phyloP scores from a whole-genome alignment of 805 yeast species.

The Zygosaccharomyces lentus region DNA sequence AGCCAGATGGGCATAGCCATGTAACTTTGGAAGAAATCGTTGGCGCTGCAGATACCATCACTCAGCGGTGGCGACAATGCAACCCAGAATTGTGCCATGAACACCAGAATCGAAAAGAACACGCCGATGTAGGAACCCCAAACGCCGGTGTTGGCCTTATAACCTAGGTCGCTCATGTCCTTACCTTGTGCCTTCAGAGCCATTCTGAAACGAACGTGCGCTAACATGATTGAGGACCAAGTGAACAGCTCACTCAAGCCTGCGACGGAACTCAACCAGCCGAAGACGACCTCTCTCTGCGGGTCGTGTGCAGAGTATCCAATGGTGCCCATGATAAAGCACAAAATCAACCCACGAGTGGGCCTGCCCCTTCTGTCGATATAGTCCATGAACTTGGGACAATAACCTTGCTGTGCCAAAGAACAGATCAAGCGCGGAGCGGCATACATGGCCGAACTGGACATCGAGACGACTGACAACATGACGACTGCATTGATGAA shows the following conservation, averaged over 20 bases:
- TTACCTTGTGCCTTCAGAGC: slow-evolving; percentile 51
- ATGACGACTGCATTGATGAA: slow-evolving; percentile 72
- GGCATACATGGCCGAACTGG: slow-evolving; percentile 72
- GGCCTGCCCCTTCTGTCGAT: slow-evolving; percentile 61
- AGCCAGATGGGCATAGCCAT: slow-evolving; percentile 45
- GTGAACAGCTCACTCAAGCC: slow-evolving; percentile 56
- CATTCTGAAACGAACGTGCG: slow-evolving; percentile 51
- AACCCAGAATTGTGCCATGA: slow-evolving; percentile 60
- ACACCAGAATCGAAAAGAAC: slow-evolving; percentile 43
- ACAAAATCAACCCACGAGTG: slow-evolving; percentile 46
- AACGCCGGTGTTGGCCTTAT: slow-evolving; percentile 45
- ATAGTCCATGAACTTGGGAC: slow-evolving; percentile 50
- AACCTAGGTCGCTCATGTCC: slow-evolving; percentile 45
- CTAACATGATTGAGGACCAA: slow-evolving; percentile 51
- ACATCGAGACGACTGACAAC: slow-evolving; percentile 69
- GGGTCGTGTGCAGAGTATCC: slow-evolving; percentile 56
- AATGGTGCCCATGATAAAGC: slow-evolving; percentile 51
- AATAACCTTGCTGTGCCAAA: slow-evolving; percentile 65
- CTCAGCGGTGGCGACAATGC: slow-evolving; percentile 53
- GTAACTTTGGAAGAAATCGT: slow-evolving; percentile 49
- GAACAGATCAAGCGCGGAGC: slow-evolving; percentile 66
- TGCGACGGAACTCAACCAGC: slow-evolving; percentile 57
- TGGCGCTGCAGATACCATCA: slow-evolving; percentile 36
- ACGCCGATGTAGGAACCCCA: slow-evolving; percentile 51
- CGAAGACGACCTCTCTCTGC: slow-evolving; percentile 49